Evolutionary conservation across 202 grass and related monocot species (phyloP), one percentile per base, ranked within the genome.

Genomic region (Hordeum pubiflorum): DNA sequence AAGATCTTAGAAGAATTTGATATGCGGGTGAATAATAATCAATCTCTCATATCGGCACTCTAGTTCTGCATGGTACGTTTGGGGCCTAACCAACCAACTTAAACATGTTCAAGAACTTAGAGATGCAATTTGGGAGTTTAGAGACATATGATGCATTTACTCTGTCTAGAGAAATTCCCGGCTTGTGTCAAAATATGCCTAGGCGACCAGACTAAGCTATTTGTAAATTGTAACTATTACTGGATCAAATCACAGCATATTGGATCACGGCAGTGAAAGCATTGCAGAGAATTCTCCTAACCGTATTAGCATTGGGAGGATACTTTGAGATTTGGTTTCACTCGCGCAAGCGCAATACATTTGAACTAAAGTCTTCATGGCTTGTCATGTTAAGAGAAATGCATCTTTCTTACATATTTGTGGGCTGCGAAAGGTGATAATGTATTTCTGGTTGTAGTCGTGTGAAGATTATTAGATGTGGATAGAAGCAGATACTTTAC

Each of bases 331-430:
- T 37, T 38, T 18, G 11, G 2, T 39, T 75, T 58, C 27, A 50
- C 17, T 52, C 1, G 7, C 8, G 17, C 50, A 58, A 79, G 14
- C 8, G 17, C 50, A 58, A 83, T 79, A 57, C 8, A 58, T 88
- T 64, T 87, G n/a, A 63, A 38, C 31, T 59, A 66, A 55, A 17
- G 58, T 31, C 33, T 60, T 67, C 20, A 46, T 48, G 39, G 20
- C 21, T 78, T 87, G 56, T 82, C 26, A 29, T 62, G 44, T 72
- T 83, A 72, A 65, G 13, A 64, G 14, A 65, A 77, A 43, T 69
- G 31, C 52, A 41, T 83, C 58, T 79, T 24, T 3, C 46, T 41
- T 54, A 58, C 17, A 68, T 15, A 38, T 39, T 62, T 74, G 15
- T 13, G 29, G 1, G 9, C 58, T 83, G 7, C 50, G 12, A 46